These are phyloP conservation scores for Podila epicladia DNA, from an alignment of 192 early-diverging fungal species.

Conservation along the genomic window DNA sequence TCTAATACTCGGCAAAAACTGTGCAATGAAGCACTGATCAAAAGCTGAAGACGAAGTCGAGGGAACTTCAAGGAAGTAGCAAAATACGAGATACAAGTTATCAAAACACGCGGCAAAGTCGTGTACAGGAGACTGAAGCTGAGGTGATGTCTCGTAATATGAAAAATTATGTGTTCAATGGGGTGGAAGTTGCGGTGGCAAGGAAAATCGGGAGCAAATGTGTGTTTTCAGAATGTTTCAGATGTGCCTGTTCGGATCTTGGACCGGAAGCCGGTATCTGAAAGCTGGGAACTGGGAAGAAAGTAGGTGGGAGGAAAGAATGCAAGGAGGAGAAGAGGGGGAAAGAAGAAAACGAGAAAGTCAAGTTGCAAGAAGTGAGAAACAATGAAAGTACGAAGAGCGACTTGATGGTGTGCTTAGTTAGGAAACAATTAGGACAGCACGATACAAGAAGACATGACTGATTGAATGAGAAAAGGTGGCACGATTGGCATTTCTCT, in stretches of 20 bases:
- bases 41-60: too few species aligned
- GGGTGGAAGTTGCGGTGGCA: not conserved
- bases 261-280: not conserved
- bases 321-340: not conserved
- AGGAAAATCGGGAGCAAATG: not conserved
- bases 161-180: not conserved
- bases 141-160: not conserved
- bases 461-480: too few species aligned
- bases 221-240: too few species aligned
- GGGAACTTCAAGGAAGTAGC: too few species aligned
- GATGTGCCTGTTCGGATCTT: too few species aligned
- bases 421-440: not conserved
- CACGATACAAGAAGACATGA: not conserved
- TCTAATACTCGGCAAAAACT: too few species aligned
- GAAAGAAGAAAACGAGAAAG: not conserved
- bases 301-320: not conserved
- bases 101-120: not conserved
- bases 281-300: not conserved
- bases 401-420: too few species aligned
- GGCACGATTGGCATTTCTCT: too few species aligned
- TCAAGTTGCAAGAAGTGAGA: not conserved
- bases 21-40: too few species aligned
- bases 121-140: too few species aligned
- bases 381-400: not conserved
- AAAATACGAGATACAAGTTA: too few species aligned